A percentile compares a stretch with the other conserved stretches of the same genome.
phyloP scores from a whole-genome alignment of 352 stramenopile species.

The Pythium inflatum region DNA sequence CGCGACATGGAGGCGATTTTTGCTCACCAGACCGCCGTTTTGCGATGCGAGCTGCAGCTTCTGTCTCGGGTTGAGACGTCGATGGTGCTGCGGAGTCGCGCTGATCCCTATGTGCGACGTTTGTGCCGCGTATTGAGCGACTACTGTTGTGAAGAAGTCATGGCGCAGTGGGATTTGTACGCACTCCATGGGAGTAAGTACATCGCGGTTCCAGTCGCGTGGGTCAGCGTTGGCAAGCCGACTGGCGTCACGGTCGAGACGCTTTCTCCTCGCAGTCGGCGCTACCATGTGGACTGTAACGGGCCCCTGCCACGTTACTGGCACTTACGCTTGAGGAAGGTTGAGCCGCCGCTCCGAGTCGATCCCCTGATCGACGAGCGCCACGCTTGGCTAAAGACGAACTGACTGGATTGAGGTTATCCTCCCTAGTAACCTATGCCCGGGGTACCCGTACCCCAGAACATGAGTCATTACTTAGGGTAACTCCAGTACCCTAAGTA shows the following conservation, averaged over 20 bases:
- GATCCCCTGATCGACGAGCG: slow-evolving; percentile 11
- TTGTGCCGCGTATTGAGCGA: background rate
- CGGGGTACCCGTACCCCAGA: background rate
- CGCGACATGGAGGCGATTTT: background rate
- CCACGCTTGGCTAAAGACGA: slow-evolving; percentile 4
- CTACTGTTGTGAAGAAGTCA: background rate
- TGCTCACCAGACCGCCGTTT: background rate
- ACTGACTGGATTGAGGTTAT: slow-evolving; percentile 1
- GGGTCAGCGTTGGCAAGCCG: background rate
- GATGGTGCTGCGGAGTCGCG: background rate
- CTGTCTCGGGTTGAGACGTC: background rate
- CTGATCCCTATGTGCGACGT: background rate
- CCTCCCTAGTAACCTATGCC: background rate
- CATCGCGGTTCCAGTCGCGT: background rate
- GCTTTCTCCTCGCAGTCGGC: background rate
- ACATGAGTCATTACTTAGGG: slow-evolving; percentile 21
- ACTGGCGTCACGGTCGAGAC: background rate
- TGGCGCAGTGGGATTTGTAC: background rate
- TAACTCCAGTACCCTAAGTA: slow-evolving; percentile 22
- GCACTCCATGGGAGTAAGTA: background rate
- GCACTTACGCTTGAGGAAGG: too few relatives aligned
- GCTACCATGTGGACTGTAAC: background rate
- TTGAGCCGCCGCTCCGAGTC: background rate
- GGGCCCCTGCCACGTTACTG: too few relatives aligned
- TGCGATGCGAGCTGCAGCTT: background rate